Evolutionary conservation across 1,284 basidiomycete genomes (phyloP), one percentile per base, ranked within the genome.

Genomic region (Ustilago hordei): DNA sequence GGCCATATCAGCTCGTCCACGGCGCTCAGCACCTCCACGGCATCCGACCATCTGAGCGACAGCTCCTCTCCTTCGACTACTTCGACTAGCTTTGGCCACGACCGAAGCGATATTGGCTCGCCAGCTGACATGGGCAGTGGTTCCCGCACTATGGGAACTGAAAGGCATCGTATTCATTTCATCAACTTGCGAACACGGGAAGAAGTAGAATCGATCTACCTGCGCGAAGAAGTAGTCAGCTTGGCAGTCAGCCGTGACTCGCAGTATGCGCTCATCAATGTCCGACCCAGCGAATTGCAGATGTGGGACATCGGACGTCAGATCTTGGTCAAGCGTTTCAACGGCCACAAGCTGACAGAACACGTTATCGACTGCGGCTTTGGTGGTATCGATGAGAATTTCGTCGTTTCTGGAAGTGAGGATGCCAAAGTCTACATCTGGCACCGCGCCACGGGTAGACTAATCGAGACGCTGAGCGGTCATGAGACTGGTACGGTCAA

Each of bases 371-470:
- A 93, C 66, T 93, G 93, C 85, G 95, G 94, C 83, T 98, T 98
- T 86, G 97, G 95, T 32, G 95, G 95, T n/a, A 88, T 92, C 36
- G 92, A 93, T 82, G 92, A 92, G 70, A 93, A 92, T 83, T 96
- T 97, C 84, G 90, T 99, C 55, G 89, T 95, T 64, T 95, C 93
- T 81, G 97, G 97, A 34, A 95, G 94, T 85, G 95, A 98, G 91
- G 82, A 85, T 61, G 60, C 72, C 53, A 84, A 95, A 93, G 97
- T 88, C 56, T 98, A 98, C 87, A 90, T 98, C 28, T 99, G 96
- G 95, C 94, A 98, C 86, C 91, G 93, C 59, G 92, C 94, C 79
- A 92, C 92, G 4, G 93, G 93, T 0, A 88, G 90, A 0, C 89
- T 95, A 50, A 89, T 99, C 32, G 94, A 98, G 86, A 90, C 91